A percentile compares a stretch with the other conserved stretches of the same genome.
These are phyloP conservation scores for Nissolia schottii DNA, from an alignment of 306 rosid genomes.

Conservation along the genomic window DNA sequence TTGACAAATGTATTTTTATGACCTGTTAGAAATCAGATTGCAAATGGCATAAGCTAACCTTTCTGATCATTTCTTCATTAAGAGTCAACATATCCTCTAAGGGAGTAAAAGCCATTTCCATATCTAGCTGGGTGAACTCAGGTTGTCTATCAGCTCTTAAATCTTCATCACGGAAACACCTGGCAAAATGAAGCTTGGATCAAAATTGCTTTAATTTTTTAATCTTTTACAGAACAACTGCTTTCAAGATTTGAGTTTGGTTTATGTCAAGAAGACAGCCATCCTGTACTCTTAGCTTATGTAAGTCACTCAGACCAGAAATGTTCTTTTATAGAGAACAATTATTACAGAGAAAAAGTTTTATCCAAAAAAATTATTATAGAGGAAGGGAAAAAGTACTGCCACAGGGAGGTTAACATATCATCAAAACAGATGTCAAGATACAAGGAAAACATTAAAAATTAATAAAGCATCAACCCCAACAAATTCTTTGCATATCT, in stretches of 20 bases:
- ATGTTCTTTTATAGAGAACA: neutral
- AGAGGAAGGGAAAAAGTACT: neutral
- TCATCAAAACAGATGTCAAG: neutral
- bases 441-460: neutral
- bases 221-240: neutral
- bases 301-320: neutral
- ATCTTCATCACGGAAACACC: conserved; percentile 99
- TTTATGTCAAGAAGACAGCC: neutral
- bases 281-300: neutral
- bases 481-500: neutral
- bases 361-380: neutral
- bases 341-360: neutral
- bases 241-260: neutral
- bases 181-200: conserved; percentile 28
- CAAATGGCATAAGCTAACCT: conserved; percentile 44
- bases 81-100: conserved; percentile 82
- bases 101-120: conserved; percentile 94
- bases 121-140: conserved; percentile 95
- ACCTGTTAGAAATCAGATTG: neutral
- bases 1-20: neutral
- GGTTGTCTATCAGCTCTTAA: conserved; percentile 96
- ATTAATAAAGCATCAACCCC: neutral
- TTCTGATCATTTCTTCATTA: conserved; percentile 90
- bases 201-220: neutral
- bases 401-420: neutral